A percentile compares a stretch with the other conserved stretches of the same genome.
These are phyloP conservation scores for Saccharum hybrid DNA, from an alignment of 202 grass and related monocot genomes.

Conservation along the genomic window DNA sequence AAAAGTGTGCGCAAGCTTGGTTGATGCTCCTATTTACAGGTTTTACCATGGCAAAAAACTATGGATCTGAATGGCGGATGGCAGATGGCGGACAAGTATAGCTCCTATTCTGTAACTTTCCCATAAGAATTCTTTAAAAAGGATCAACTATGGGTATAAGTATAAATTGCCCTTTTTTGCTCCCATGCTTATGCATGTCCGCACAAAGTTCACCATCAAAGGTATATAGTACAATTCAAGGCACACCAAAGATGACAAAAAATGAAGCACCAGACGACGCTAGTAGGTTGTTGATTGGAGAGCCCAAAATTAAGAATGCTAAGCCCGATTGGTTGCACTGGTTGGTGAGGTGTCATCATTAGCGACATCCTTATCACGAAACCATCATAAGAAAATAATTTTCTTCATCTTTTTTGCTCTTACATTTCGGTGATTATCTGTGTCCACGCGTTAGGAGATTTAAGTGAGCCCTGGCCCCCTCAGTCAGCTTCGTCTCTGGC, in stretches of 20 bases:
- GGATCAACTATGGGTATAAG: not conserved
- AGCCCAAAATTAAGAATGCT: constrained; percentile 26
- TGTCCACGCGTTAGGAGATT: constrained; percentile 41
- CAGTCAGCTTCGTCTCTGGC: not conserved
- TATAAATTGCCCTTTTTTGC: not conserved
- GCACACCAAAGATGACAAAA: constrained; percentile 43
- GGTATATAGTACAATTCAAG: not conserved
- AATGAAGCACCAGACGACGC: not conserved
- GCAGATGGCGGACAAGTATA: no score
- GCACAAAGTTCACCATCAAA: constrained; percentile 8
- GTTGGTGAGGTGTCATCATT: constrained; percentile 50
- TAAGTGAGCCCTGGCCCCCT: not conserved
- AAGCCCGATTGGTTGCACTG: constrained; percentile 43
- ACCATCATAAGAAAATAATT: constrained; percentile 27
- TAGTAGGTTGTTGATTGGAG: constrained; percentile 23
- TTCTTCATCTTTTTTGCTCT: not conserved
- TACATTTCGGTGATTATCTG: constrained; percentile 28
- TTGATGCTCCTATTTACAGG: no score
- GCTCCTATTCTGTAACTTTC: not conserved
- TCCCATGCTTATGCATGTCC: not conserved
- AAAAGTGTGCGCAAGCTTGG: not conserved
- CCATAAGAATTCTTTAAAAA: not conserved
- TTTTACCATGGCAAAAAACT: no score
- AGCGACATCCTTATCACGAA: constrained; percentile 45
- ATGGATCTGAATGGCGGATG: no score